phyloP scores from a whole-genome alignment of 1,139 yeast genomes.

The Geotrichum fermentans region DNA sequence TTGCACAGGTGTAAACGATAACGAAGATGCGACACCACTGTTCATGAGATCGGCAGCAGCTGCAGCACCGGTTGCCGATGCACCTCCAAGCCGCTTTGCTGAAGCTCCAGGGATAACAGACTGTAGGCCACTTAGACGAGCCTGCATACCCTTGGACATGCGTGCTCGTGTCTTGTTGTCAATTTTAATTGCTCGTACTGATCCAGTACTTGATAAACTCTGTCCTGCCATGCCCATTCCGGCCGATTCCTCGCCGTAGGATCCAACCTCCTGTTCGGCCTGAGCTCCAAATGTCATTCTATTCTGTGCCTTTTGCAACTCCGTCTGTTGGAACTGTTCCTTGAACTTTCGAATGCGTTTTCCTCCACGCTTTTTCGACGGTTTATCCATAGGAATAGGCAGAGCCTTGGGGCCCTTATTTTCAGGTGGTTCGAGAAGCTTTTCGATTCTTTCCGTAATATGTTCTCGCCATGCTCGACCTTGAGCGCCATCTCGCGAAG shows the following conservation, averaged over 20 bases:
- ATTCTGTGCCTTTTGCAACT: slow-evolving; percentile 76
- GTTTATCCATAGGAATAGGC: slow-evolving; percentile 74
- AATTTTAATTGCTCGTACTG: slow-evolving; percentile 38
- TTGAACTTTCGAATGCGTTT: slow-evolving; percentile 70
- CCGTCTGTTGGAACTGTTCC: slow-evolving; percentile 76
- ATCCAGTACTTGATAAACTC: slow-evolving; percentile 26
- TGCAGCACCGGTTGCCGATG: slow-evolving; percentile 4
- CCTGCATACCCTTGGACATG: slow-evolving; percentile 36
- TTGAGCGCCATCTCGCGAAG: slow-evolving; percentile 45
- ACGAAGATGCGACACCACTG: slow-evolving; percentile 33
- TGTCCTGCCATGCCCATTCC: slow-evolving; percentile 55
- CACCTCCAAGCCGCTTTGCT: background rate
- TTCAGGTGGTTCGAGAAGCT: slow-evolving; percentile 75
- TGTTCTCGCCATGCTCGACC: slow-evolving; percentile 62
- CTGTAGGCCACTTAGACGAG: slow-evolving; percentile 25
- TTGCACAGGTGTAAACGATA: slow-evolving; percentile 33
- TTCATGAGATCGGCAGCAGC: slow-evolving; percentile 18
- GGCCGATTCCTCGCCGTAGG: slow-evolving; percentile 52
- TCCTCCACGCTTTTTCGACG: slow-evolving; percentile 86
- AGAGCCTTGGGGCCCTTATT: slow-evolving; percentile 64
- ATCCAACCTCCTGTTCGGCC: slow-evolving; percentile 59
- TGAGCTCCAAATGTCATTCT: slow-evolving; percentile 75
- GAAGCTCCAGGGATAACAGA: slow-evolving; percentile 7
- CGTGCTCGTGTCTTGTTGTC: slow-evolving; percentile 35
- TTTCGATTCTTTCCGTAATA: slow-evolving; percentile 59